phyloP scores from a whole-genome alignment of 2,329 filamentous ascomycete genomes.

The Plectosphaerella cucumerina region DNA sequence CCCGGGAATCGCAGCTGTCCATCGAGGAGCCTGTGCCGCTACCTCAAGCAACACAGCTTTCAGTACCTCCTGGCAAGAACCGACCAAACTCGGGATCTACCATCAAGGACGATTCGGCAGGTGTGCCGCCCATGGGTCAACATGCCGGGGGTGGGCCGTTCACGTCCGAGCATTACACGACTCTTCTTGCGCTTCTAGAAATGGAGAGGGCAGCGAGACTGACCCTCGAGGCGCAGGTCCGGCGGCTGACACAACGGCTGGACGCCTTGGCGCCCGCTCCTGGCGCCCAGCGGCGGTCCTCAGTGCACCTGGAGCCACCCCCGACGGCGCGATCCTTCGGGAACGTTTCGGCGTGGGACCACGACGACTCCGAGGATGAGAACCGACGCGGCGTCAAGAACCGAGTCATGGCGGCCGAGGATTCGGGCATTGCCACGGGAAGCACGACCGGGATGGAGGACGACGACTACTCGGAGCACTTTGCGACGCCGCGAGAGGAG shows the following conservation, averaged over 20 bases:
- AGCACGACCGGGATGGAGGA: slow-evolving; percentile 26
- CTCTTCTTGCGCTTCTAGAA: slow-evolving; percentile 48
- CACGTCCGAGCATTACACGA: slow-evolving; percentile 43
- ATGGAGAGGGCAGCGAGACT: slow-evolving; percentile 52
- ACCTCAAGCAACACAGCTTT: slow-evolving; percentile 36
- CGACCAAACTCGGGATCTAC: slow-evolving; percentile 42
- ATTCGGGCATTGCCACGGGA: slow-evolving; percentile 28
- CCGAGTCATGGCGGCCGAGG: slow-evolving; percentile 17
- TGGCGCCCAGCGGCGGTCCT: slow-evolving; percentile 11
- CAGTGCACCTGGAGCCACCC: slow-evolving; percentile 21
- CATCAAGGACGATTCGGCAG: slow-evolving; percentile 38
- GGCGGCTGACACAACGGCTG: slow-evolving; percentile 45
- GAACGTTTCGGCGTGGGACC: slow-evolving; percentile 35
- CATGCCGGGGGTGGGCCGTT: slow-evolving; percentile 23
- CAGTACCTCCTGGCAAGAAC: slow-evolving; percentile 18
- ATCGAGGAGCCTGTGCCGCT: slow-evolving; percentile 43
- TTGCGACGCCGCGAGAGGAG: slow-evolving; percentile 49
- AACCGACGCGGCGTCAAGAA: slow-evolving; percentile 13
- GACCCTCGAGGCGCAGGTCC: slow-evolving; percentile 53
- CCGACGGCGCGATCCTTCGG: slow-evolving; percentile 30
- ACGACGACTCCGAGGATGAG: slow-evolving; percentile 35
- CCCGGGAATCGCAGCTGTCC: slow-evolving; percentile 36
- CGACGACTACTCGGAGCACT: slow-evolving; percentile 42
- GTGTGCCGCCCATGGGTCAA: slow-evolving; percentile 35
- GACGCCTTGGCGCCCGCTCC: slow-evolving; percentile 37